Conservation (phyloP, 164 flowering plant species). For the Brasenia schreberi region DNA sequence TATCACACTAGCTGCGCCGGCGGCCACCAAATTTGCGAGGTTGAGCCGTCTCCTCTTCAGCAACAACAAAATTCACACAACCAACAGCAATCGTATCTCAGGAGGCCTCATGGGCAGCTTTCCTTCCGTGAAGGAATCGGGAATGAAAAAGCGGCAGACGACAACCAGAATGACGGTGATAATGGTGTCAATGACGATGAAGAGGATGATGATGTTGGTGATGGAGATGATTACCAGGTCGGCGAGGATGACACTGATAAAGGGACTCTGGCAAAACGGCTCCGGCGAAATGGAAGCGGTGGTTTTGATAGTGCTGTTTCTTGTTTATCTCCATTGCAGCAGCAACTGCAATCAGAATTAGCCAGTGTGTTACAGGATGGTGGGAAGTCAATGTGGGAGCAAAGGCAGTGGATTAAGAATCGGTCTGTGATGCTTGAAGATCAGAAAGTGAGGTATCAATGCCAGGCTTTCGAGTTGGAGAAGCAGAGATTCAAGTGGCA, state of each 20-base stretch:
- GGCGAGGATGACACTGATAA: slow-evolving; percentile 10
- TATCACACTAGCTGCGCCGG: slow-evolving; percentile 72
- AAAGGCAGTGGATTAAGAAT: slow-evolving; percentile 56
- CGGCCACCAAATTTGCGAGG: slow-evolving; percentile 5
- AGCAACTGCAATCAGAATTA: slow-evolving; percentile 37
- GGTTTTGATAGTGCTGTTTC: not conserved
- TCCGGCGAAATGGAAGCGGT: slow-evolving; percentile 8
- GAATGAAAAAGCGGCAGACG: slow-evolving; percentile 11
- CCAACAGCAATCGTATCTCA: slow-evolving; percentile 14
- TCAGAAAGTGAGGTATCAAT: slow-evolving; percentile 38
- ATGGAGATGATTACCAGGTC: slow-evolving; percentile 8
- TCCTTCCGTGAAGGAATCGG: not conserved
- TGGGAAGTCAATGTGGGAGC: slow-evolving; percentile 43
- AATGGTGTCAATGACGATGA: slow-evolving; percentile 37
- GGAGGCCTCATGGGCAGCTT: slow-evolving; percentile 28
- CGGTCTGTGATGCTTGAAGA: slow-evolving; percentile 52
- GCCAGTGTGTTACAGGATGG: slow-evolving; percentile 39
- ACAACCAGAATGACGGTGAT: slow-evolving; percentile 15
- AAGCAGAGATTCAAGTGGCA: slow-evolving; percentile 78
- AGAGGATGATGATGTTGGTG: slow-evolving; percentile 24
- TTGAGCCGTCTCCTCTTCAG: slow-evolving; percentile 12
- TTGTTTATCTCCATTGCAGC: slow-evolving; percentile 16
- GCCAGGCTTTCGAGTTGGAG: slow-evolving; percentile 63
- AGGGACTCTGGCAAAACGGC: slow-evolving; percentile 12
- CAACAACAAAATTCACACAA: slow-evolving; percentile 8